A percentile compares a stretch with the other conserved stretches of the same genome.
phyloP scores from a whole-genome alignment of 306 rosid genomes.

The Prinsepia uniflora region DNA sequence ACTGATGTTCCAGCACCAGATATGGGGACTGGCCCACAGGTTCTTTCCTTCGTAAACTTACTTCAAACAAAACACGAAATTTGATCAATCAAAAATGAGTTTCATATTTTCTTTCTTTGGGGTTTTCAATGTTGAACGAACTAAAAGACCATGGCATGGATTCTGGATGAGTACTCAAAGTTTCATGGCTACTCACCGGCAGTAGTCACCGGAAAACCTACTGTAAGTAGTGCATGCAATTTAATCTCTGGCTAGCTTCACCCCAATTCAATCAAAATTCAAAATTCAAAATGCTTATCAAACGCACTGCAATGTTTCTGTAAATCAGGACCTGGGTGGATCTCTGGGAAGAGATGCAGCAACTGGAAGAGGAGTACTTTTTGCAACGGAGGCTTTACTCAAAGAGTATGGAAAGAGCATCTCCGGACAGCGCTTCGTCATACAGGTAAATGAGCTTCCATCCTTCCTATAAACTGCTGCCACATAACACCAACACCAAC shows the following conservation, averaged over 20 bases:
- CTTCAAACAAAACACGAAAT: not conserved
- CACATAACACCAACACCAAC: not conserved
- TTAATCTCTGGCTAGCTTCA: not conserved
- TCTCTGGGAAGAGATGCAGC: conserved; percentile 95
- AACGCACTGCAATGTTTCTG: not conserved
- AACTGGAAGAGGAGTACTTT: conserved; percentile 86
- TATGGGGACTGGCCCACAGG: conserved; percentile 99
- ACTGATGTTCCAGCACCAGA: conserved; percentile 97
- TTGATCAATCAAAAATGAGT: not conserved
- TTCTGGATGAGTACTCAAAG: conserved; percentile 89
- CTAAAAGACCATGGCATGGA: conserved; percentile 98
- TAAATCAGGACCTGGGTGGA: conserved; percentile 80
- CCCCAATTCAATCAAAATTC: not conserved
- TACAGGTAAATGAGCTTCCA: conserved; percentile 49
- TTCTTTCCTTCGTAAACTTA: not conserved
- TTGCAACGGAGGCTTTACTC: conserved; percentile 84
- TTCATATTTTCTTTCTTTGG: not conserved
- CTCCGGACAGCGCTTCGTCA: conserved; percentile 72
- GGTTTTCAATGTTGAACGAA: not conserved
- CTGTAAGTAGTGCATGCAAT: conserved; percentile 37
- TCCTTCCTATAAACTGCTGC: too few species aligned
- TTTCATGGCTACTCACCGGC: conserved; percentile 96
- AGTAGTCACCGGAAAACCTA: conserved; percentile 93
- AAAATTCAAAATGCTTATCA: too few species aligned
- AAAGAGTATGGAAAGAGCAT: conserved; percentile 74